A percentile compares a stretch with the other conserved stretches of the same genome.
Evolutionary conservation across 2,329 filamentous ascomycete genomes (phyloP).

Genomic region (Fusarium cyanostomum): DNA sequence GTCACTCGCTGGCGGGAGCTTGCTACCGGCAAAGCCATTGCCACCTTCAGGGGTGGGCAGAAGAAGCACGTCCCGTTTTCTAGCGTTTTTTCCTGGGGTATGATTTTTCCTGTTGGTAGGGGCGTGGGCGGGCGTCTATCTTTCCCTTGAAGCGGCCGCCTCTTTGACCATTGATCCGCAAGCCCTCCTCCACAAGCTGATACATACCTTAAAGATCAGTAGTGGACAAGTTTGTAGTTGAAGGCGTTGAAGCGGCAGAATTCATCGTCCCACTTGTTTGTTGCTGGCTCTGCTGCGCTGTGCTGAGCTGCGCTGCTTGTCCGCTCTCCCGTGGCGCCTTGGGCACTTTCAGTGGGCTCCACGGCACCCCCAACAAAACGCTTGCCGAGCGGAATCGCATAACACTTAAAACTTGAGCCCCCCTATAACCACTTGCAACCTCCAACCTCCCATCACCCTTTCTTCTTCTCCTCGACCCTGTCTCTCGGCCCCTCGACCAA

Average conservation of each 20-base stretch:
- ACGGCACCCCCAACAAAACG: slow-evolving; percentile 43
- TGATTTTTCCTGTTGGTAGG: slow-evolving; percentile 13
- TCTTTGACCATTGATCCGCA: background rate
- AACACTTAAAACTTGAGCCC: slow-evolving; percentile 35
- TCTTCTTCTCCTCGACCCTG: slow-evolving; percentile 9
- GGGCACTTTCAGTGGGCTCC: slow-evolving; percentile 31
- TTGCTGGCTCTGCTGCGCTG: slow-evolving; percentile 23
- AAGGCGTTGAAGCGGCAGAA: slow-evolving; percentile 7
- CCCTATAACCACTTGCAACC: slow-evolving; percentile 18
- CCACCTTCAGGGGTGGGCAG: slow-evolving; percentile 29
- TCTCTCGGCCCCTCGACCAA: slow-evolving; percentile 31
- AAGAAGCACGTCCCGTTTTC: slow-evolving; percentile 33
- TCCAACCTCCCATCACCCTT: background rate
- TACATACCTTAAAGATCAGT: background rate
- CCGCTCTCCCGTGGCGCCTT: slow-evolving; percentile 24
- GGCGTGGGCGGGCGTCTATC: slow-evolving; percentile 1
- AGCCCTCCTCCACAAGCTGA: background rate
- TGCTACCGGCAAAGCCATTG: slow-evolving; percentile 22
- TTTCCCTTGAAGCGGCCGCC: slow-evolving; percentile 16
- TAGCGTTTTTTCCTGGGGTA: slow-evolving; percentile 37
- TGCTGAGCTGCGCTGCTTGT: slow-evolving; percentile 17
- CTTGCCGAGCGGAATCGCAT: slow-evolving; percentile 34
- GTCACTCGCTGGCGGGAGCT: slow-evolving; percentile 15
- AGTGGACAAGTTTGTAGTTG: background rate
- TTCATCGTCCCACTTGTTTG: slow-evolving; percentile 30